Base-by-base conservation (phyloP, 108 stramenopile genomes). In the Parietichytrium sp. region DNA sequence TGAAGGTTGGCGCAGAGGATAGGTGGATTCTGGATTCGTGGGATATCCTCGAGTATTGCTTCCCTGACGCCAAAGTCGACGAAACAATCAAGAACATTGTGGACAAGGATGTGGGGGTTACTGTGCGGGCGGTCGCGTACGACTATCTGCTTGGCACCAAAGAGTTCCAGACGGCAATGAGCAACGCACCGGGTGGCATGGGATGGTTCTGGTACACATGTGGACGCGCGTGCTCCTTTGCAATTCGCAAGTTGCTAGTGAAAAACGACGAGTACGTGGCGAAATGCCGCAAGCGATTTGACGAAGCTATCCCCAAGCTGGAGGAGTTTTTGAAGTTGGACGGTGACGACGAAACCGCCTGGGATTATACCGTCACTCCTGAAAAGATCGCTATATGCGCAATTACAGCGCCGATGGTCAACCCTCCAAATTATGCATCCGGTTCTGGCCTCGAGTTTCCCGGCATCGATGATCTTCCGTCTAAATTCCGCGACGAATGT, bases 11-110 rank as follows among this genome's bases (percentile, higher is more conserved):
- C 42, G 61, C 38, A 6, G 33, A 36, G 33, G 33, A 45, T 42
- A 72, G 42, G 20, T n/a, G n/a, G n/a, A n/a, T n/a, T n/a, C 61
- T 45, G 23, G 61, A 72, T 42, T 72, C 61, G 0, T 72, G 61
- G 61, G 10, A 8, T 42, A 72, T 72, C 20, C 42, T 72, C 1
- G 42, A 72, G 15, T 72, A 25, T 27, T 33, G 38, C 13, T 33
- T 38, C 10, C 61, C 61, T 27, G 12, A 12, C 20, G 20, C 33
- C 10, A 12, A 38, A 31, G 15, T 72, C 0, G 6, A 72, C 23
- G 61, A 6, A 6, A 33, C 45, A 6, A 38, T 72, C 29, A 42
- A 72, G 23, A n/a, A n/a, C n/a, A n/a, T n/a, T n/a, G n/a, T n/a
- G n/a, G n/a, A n/a, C n/a, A n/a, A n/a, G n/a, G 61, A 72, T 33